phyloP scores from a whole-genome alignment of 2,329 filamentous ascomycete genomes.

The Calonectria multiphialidica region DNA sequence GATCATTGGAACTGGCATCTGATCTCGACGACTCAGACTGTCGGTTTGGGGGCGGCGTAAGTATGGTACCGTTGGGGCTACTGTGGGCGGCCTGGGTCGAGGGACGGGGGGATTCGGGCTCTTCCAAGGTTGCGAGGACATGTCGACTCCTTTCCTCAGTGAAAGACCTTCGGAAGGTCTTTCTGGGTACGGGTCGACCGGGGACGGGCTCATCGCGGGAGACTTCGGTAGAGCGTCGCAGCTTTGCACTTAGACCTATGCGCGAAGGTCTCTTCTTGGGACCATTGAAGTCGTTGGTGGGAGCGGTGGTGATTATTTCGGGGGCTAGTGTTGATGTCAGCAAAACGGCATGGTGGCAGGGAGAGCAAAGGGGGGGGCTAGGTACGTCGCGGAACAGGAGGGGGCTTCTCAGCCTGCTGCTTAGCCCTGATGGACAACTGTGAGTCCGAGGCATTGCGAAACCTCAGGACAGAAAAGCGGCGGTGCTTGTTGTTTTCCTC shows the following conservation, averaged over 20 bases:
- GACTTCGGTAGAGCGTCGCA: slow-evolving; percentile 65
- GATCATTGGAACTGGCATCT: slow-evolving; percentile 82
- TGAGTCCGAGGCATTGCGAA: slow-evolving; percentile 93
- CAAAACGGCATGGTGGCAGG: slow-evolving; percentile 19
- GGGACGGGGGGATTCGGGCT: slow-evolving; percentile 57
- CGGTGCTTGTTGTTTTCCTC: slow-evolving; percentile 68
- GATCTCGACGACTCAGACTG: slow-evolving; percentile 85
- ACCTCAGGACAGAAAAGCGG: slow-evolving; percentile 80
- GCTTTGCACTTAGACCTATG: slow-evolving; percentile 64
- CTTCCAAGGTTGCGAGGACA: slow-evolving; percentile 62
- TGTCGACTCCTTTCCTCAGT: slow-evolving; percentile 53
- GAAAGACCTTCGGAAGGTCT: slow-evolving; percentile 55
- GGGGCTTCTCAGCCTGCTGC: slow-evolving; percentile 70
- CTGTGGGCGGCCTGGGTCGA: slow-evolving; percentile 44
- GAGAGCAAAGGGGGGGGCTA: slow-evolving; percentile 32
- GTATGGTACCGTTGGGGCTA: slow-evolving; percentile 52
- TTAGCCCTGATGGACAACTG: slow-evolving; percentile 84
- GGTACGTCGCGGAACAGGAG: slow-evolving; percentile 71
- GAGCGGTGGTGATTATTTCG: slow-evolving; percentile 91
- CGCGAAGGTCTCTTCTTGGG: slow-evolving; percentile 68
- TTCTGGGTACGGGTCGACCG: slow-evolving; percentile 31
- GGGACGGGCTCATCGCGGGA: slow-evolving; percentile 46
- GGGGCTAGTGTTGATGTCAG: slow-evolving; percentile 60
- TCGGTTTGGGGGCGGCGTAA: slow-evolving; percentile 63
- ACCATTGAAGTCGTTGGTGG: slow-evolving; percentile 74